A percentile compares a stretch with the other conserved stretches of the same genome.
Evolutionary conservation across 139 green algal species (phyloP).

Genomic region (Auxenochlorella pyrenoidosa): DNA sequence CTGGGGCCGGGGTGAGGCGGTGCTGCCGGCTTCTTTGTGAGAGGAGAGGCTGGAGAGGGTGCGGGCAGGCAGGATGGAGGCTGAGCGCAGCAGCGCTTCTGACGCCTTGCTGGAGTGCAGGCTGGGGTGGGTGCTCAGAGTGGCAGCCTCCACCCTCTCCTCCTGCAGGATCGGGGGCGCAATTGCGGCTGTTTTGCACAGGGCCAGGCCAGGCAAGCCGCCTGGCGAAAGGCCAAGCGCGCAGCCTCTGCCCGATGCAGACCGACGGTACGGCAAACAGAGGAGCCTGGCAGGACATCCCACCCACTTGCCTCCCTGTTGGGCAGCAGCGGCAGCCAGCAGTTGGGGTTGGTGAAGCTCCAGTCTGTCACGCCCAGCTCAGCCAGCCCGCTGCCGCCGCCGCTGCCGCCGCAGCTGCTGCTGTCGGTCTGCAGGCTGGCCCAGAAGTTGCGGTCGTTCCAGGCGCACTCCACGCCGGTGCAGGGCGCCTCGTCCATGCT

Average conservation of each 20-base stretch:
- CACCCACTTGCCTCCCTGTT: slow-evolving; percentile 6
- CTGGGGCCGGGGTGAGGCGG: background rate
- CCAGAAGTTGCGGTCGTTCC: slow-evolving; percentile 77
- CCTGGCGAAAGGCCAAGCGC: too few relatives aligned
- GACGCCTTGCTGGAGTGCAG: background rate
- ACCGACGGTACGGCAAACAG: too few relatives aligned
- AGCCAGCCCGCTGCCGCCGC: background rate
- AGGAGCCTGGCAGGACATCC: background rate
- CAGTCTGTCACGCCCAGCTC: slow-evolving; percentile 41
- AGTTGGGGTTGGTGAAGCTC: slow-evolving; percentile 30
- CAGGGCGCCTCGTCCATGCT: slow-evolving; percentile 66
- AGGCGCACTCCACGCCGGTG: slow-evolving; percentile 79
- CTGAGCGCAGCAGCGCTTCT: background rate
- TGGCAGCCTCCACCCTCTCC: background rate
- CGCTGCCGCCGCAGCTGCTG: background rate
- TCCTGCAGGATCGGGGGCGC: background rate
- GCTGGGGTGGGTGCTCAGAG: slow-evolving; percentile 1
- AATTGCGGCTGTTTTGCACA: too few relatives aligned
- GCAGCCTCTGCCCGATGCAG: too few relatives aligned
- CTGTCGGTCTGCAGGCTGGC: slow-evolving; percentile 31
- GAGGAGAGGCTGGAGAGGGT: background rate
- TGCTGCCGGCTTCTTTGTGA: background rate
- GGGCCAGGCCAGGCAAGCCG: background rate
- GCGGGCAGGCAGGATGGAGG: background rate
- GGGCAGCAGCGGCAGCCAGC: slow-evolving; percentile 14